phyloP scores from a whole-genome alignment of 306 rosid genomes.

The Ammopiptanthus mongolicus region DNA sequence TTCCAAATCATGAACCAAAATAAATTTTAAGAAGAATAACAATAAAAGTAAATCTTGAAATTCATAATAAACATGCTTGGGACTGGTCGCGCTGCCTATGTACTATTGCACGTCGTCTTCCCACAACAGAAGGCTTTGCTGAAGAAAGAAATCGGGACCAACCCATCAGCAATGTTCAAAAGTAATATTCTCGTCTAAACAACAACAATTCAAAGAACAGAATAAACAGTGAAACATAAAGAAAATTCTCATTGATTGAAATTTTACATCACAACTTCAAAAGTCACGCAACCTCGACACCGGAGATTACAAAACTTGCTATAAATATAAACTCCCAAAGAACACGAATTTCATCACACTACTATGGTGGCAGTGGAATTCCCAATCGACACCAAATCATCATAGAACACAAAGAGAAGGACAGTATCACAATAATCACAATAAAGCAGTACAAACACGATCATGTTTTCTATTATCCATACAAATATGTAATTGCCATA shows the following conservation, averaged over 20 bases:
- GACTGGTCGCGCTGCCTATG: neutral
- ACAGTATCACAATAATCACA: no score
- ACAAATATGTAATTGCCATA: constrained; percentile 19
- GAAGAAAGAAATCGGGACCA: neutral
- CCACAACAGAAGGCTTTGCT: neutral
- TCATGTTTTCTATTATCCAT: neutral
- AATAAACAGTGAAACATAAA: neutral
- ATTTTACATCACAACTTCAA: constrained; percentile 26
- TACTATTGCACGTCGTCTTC: constrained; percentile 8
- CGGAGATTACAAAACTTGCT: neutral
- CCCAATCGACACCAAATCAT: neutral
- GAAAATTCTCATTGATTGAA: neutral
- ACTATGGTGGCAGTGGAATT: constrained; percentile 20
- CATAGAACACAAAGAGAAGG: neutral
- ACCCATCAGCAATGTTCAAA: neutral
- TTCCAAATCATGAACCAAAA: neutral
- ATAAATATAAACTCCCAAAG: neutral
- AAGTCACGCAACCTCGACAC: constrained; percentile 5
- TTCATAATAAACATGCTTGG: neutral
- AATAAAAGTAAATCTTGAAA: neutral
- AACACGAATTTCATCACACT: constrained; percentile 9
- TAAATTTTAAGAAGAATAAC: neutral
- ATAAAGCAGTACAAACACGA: neutral
- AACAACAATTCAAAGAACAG: constrained; percentile 38
- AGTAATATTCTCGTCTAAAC: neutral